Evolutionary conservation across 176 grass and related monocot species (phyloP), one percentile per base, ranked within the genome.

Genomic region (Aegilops longissima): DNA sequence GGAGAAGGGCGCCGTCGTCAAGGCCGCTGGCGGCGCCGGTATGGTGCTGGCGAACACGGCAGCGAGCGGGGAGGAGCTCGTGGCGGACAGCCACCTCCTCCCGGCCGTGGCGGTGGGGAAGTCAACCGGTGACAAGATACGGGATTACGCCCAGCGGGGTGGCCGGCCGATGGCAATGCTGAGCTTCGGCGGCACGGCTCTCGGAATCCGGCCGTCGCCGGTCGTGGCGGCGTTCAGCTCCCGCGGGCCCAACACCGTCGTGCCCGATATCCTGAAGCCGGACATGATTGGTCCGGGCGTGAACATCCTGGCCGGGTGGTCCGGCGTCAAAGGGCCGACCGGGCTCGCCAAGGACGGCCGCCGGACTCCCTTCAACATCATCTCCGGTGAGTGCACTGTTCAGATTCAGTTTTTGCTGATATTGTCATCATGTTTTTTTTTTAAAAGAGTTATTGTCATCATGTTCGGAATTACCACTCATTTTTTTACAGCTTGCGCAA

Each of bases 191-290:
- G 97, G 97, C 24, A 99, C 97, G 51, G 87, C 96, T 59, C 90
- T 99, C 7, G 94, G 97, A 14, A 77, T 99, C 33, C 92, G 85
- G 24, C 94, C 97, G 13, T 99, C 94, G 2, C 97, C 97, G 2
- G 89, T 96, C 47, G 97, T 94, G 80, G 97, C 94, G 0, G 97
- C 97, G 21, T 99, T 99, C 90, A 99, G 97, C 83, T 99, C 97
- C 12, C 91, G 97, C n/a, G 97, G 97, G 2, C 97, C 97, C 0
- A 99, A 96, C 88, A 80, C 89, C 66, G 90, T 99, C 17, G 90
- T 95, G 54, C 94, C 94, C 51, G 87, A 96, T 30, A 83, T 99
- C 79, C 87, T 99, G 24, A 96, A 99, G 87, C 97, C 97, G 45
- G 97, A 99, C 77, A 90, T 99, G 86, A 99, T 99, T 0, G 97